A percentile compares a stretch with the other conserved stretches of the same genome.
Conservation (phyloP, 257 asterid species). For the Nyctanthes arbortristis region DNA sequence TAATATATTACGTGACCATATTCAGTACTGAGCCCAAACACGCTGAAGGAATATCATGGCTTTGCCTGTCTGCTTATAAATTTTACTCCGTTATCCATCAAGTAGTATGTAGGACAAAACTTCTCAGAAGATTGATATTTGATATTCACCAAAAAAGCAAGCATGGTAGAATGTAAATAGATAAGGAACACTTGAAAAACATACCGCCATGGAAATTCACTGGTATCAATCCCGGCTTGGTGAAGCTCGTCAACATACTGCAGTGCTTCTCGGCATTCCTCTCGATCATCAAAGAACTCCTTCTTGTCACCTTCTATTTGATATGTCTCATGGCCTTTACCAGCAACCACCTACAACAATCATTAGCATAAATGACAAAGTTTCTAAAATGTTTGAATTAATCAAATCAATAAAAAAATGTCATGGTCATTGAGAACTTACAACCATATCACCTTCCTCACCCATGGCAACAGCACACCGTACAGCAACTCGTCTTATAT, state of each 20-base stretch:
- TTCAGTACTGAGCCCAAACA: background rate
- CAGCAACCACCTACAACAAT: slow-evolving; percentile 83
- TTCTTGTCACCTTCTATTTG: slow-evolving; percentile 84
- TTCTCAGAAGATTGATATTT: background rate
- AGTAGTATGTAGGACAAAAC: too few species aligned
- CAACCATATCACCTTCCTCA: slow-evolving; percentile 97
- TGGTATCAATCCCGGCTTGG: slow-evolving; percentile 97
- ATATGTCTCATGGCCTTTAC: slow-evolving; percentile 85
- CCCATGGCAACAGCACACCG: slow-evolving; percentile 99
- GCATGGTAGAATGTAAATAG: background rate
- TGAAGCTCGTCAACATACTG: slow-evolving; percentile 99
- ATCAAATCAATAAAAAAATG: slow-evolving; percentile 1
- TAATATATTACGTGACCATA: background rate
- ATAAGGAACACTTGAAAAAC: background rate
- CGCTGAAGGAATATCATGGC: background rate
- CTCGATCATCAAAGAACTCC: slow-evolving; percentile 93
- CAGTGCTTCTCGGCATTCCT: slow-evolving; percentile 93
- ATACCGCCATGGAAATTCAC: slow-evolving; percentile 98
- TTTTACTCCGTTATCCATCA: background rate
- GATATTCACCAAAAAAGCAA: background rate
- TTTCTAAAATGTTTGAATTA: background rate
- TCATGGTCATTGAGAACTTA: slow-evolving; percentile 41
- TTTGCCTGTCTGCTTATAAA: background rate
- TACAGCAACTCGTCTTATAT: slow-evolving; percentile 93
- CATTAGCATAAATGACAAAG: background rate